These are phyloP conservation scores for Primulina huaijiensis DNA, from an alignment of 257 asterid species.

Conservation along the genomic window DNA sequence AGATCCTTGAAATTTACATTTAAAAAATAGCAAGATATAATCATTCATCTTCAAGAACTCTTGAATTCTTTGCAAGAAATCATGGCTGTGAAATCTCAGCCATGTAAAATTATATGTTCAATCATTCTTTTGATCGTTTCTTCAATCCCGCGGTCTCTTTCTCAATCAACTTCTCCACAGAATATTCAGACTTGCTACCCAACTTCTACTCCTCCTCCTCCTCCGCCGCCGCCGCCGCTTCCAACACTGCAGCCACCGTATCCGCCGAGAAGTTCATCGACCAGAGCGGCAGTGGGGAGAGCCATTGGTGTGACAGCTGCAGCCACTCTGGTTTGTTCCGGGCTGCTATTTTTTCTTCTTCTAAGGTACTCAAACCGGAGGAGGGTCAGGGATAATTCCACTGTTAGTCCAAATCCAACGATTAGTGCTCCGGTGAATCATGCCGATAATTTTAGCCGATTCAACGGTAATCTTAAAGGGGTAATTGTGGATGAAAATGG, in stretches of 20 bases:
- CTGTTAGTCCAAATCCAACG: neutral
- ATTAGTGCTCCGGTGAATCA: conserved; percentile 11
- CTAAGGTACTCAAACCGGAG: conserved; percentile 33
- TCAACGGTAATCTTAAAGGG: conserved; percentile 47
- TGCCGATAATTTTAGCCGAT: conserved; percentile 27
- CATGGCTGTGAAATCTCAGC: conserved; percentile 41
- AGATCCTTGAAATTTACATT: conserved; percentile 27
- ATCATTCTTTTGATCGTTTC: conserved; percentile 35
- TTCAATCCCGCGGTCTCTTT: conserved; percentile 31
- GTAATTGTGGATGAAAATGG: conserved; percentile 54
- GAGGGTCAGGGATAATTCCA: conserved; percentile 24
- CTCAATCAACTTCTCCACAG: conserved; percentile 44
- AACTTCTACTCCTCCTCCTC: conserved; percentile 24
- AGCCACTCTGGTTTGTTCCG: conserved; percentile 44
- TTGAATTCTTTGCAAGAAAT: conserved; percentile 23
- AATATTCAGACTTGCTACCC: conserved; percentile 71
- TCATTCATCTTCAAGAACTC: conserved; percentile 26
- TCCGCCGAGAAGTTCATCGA: conserved; percentile 30
- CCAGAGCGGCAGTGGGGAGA: conserved; percentile 53
- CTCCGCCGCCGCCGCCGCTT: conserved; percentile 21
- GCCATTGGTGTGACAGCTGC: conserved; percentile 72
- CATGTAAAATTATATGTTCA: conserved; percentile 23
- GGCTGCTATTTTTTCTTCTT: conserved; percentile 40
- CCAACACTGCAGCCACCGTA: conserved; percentile 20
- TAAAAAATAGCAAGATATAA: neutral